These are phyloP conservation scores for Trichoderma brevicompactum DNA, from an alignment of 2,329 filamentous ascomycete genomes.

Conservation along the genomic window DNA sequence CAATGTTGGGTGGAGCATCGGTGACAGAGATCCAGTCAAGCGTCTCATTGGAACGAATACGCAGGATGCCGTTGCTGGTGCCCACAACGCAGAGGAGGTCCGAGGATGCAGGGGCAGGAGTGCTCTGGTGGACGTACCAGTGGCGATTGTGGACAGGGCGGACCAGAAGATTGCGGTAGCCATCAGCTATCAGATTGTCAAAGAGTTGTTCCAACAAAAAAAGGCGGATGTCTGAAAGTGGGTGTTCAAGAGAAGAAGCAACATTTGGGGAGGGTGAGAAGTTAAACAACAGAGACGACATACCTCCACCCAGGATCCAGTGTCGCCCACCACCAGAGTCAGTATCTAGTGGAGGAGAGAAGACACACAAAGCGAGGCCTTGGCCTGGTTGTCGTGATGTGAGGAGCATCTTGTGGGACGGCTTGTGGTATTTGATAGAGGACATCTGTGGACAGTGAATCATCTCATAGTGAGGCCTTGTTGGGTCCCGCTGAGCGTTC, in stretches of 20 bases:
- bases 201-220: neutral
- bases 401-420: conserved; percentile 49
- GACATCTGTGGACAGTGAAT: conserved; percentile 48
- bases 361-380: conserved; percentile 44
- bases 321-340: neutral
- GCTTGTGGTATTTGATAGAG: conserved; percentile 53
- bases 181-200: conserved; percentile 35
- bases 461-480: conserved; percentile 36
- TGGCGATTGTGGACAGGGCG: conserved; percentile 36
- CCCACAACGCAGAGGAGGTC: conserved; percentile 52
- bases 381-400: conserved; percentile 45
- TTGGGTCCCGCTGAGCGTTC: conserved; percentile 27
- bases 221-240: too few relatives aligned
- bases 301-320: conserved; percentile 48
- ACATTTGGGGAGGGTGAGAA: neutral
- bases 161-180: conserved; percentile 42
- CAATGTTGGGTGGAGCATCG: neutral
- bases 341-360: conserved; percentile 43
- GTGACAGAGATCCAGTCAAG: conserved; percentile 43
- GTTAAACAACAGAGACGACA: conserved; percentile 9
- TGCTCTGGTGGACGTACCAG: conserved; percentile 48
- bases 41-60: conserved; percentile 40
- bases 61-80: conserved; percentile 53
- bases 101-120: conserved; percentile 48
- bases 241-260: neutral